Base-by-base conservation (phyloP, 352 stramenopile species). In the Pythium utonaiense region DNA sequence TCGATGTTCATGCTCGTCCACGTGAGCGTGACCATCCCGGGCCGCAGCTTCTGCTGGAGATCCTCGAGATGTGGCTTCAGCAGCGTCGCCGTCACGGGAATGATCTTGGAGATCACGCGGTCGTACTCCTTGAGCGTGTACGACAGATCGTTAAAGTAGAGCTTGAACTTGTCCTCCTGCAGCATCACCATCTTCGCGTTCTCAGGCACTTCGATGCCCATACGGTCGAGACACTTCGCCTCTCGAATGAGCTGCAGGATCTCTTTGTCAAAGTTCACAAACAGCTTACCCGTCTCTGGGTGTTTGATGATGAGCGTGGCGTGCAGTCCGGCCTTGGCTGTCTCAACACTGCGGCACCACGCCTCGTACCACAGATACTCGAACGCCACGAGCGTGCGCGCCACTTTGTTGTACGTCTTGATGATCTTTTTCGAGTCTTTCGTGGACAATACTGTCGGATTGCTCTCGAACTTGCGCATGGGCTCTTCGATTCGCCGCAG, bases 1-100 rank as follows among this genome's bases (percentile, higher is more conserved):
- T 99, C 96, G 56, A 99, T 99, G 71, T 99, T 99, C 96, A 99
- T 98, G 49, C 95, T 99, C 14, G 96, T 99, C 97, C 97, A 99
- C 6, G 97, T 99, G 5, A 99, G 76, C n/a, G 96, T 99, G 66
- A 98, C 98, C 96, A 99, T 99, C 16, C 97, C 97, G 3, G 97
- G 97, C 3, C 97, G 92, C 10, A 99, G 69, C 68, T 99, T 99
- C 78, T 98, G 98, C 73, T 99, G 96, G 93, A 99, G 98, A 73
- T 99, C 97, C 59, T 98, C 98, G 59, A 99, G 98, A 61, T 99
- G 96, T 5, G 97, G 95, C 16, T 89, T 85, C 27, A 98, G 65
- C 1, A 98, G 75, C 81, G 97, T 96, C 3, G 96, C 93, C 6
- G 96, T 99, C n/a, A 99, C 96, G 0, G 96, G 96, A 60, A 99